Base-by-base conservation (phyloP, 345 rosid genomes). In the Acer yangbiense region DNA sequence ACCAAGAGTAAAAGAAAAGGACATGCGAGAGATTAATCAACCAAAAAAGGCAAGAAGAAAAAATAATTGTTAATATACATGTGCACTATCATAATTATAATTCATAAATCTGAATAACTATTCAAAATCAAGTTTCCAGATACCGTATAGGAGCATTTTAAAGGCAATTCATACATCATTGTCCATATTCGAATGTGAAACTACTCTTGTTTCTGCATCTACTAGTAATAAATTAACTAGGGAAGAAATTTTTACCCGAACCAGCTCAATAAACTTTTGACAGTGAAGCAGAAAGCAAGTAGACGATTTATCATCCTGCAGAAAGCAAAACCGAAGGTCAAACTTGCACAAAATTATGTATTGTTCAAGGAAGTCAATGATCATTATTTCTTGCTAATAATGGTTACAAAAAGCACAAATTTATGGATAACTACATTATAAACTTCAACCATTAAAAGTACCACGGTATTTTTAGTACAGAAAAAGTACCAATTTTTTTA, bases 231-330 rank as follows among this genome's bases (percentile, higher is more conserved):
- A 77, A 8, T 21, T 21, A 71, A 41, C 52, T 48, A 50, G 65
- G 84, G 50, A 57, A 64, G 72, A 78, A 77, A 79, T 64, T 48
- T 73, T 43, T 91, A 96, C 98, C 97, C 97, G 94, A 63, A 94
- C 89, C 72, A 94, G 78, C 85, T 96, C 99, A 39, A 96, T 90
- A 78, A 96, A 96, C 66, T 89, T 91, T 78, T 96, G 99, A 82
- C 95, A 86, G 85, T 89, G 93, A 78, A 96, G 91, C 78, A 96
- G 90, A 84, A 94, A 92, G 77, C 97, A 94, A 66, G 89, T 87
- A 18, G 89, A 91, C 17, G 98, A 94, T 85, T 90, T 91, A 69
- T 92, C 95, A 79, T 92, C 97, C 98, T 94, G 95, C 86, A 84
- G 61, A 66, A 74, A 79, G 69, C 21, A 85, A 68, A 71, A 61